Percentiles rank a stretch among this genome's conserved stretches.
phyloP scores from a whole-genome alignment of 768 basidiomycete species.

The Macrolepiota fuliginosa region DNA sequence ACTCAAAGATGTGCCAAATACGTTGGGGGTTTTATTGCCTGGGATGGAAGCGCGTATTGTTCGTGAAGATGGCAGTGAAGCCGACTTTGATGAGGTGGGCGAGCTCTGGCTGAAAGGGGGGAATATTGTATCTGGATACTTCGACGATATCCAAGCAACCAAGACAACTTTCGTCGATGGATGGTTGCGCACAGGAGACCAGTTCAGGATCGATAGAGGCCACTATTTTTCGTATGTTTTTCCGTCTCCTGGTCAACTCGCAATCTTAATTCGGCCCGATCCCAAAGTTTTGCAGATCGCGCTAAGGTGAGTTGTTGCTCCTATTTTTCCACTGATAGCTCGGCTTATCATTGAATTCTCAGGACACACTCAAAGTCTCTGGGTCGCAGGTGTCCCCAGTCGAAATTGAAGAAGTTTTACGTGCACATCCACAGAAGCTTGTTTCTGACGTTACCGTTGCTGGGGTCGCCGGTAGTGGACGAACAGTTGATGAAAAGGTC shows the following conservation, averaged over 20 bases:
- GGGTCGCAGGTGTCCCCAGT: conserved; percentile 77
- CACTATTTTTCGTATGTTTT: conserved; percentile 60
- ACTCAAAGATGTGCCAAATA: conserved; percentile 35
- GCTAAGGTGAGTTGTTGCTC: conserved; percentile 46
- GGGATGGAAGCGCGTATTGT: conserved; percentile 61
- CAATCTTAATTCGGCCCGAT: not conserved
- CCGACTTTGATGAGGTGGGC: conserved; percentile 55
- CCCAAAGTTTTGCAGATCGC: conserved; percentile 66
- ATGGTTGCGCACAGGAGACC: conserved; percentile 76
- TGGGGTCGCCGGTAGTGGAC: conserved; percentile 68
- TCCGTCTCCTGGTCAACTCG: not conserved
- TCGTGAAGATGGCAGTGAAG: conserved; percentile 55
- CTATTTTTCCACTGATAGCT: not conserved
- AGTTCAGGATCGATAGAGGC: conserved; percentile 54
- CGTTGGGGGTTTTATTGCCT: conserved; percentile 56
- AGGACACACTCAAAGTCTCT: conserved; percentile 80
- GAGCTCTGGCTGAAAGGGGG: conserved; percentile 58
- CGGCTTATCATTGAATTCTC: not conserved
- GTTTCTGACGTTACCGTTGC: conserved; percentile 68
- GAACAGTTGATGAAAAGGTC: conserved; percentile 66
- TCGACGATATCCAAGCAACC: conserved; percentile 65
- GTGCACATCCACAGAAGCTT: conserved; percentile 56
- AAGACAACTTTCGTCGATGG: conserved; percentile 63
- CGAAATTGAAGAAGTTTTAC: conserved; percentile 70
- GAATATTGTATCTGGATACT: conserved; percentile 66